Evolutionary conservation across 1,139 yeast species (phyloP), one percentile per base, ranked within the genome.

Genomic region (Wickerhamomyces sp.): DNA sequence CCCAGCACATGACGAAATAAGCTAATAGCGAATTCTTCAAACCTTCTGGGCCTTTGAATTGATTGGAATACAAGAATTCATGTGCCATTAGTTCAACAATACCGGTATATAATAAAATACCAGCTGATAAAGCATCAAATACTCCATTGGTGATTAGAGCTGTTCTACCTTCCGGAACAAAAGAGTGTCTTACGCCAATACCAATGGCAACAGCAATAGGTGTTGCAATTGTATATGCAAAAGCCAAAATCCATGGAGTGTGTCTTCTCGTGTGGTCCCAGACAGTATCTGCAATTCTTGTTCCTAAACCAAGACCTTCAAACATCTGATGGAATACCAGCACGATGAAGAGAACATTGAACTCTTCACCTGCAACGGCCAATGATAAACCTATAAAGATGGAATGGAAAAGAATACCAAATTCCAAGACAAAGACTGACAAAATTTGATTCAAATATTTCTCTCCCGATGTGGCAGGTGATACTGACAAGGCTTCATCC

Each of bases 241-340:
- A 24, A 23, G 78, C 78, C 45, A 80, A 61, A 1, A 70, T 31
- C 75, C 81, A 80, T 14, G 89, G 88, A 19, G 78, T 68, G 55
- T 53, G 58, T 27, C 48, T 41, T 52, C 67, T 68, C 30, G 60
- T 58, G 8, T 57, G 42, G 19, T 59, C 55, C 88, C 91, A 85
- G 24, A 70, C 64, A 5, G 85, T 76, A 17, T 74, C 70, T 1
- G 95, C 87, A 38, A 88, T 70, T 57, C 96, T 74, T 7, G 95
- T 75, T 35, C 96, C 96, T 50, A 88, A 69, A 49, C 96, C 96
- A 37, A 88, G 68, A 37, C 96, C 96, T 66, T 88, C 96, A 58
- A 88, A 88, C 64, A 83, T 72, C 62, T 88, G 96, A 62, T 88
- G 96, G 73, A 88, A 88, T 3, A 84, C 79, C 36, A 88, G 60